These are phyloP conservation scores for Colletotrichum navitas DNA, from an alignment of 2,329 filamentous ascomycete genomes.

Conservation along the genomic window DNA sequence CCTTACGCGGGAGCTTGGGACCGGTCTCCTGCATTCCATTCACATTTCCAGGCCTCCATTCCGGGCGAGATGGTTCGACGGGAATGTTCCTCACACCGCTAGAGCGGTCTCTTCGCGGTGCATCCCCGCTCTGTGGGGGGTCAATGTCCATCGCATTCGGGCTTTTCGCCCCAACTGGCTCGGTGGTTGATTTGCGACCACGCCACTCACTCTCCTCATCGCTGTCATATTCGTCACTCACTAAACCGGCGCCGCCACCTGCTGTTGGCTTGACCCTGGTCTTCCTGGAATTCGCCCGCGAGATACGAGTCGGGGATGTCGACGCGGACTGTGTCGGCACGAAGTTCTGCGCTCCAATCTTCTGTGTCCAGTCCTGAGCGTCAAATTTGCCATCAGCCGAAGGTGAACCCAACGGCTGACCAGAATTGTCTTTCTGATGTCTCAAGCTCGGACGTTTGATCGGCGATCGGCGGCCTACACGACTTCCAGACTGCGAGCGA, in stretches of 20 bases:
- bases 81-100: conserved; percentile 64
- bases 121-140: conserved; percentile 55
- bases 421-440: conserved; percentile 45
- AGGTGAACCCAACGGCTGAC: conserved; percentile 27
- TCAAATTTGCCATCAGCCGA: conserved; percentile 57
- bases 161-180: conserved; percentile 54
- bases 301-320: conserved; percentile 59
- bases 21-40: conserved; percentile 43
- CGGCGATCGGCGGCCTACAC: conserved; percentile 57
- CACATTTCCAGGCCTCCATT: conserved; percentile 68
- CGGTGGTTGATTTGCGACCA: conserved; percentile 51
- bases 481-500: conserved; percentile 56
- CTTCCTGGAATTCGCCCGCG: conserved; percentile 67
- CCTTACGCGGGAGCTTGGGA: conserved; percentile 42
- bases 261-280: conserved; percentile 67
- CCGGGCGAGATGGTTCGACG: conserved; percentile 69
- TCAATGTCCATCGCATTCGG: conserved; percentile 77
- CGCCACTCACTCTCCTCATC: conserved; percentile 56
- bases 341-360: conserved; percentile 68
- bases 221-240: conserved; percentile 61
- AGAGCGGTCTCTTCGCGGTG: conserved; percentile 42
- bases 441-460: conserved; percentile 48
- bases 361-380: conserved; percentile 65
- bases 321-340: conserved; percentile 57
- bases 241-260: conserved; percentile 57